A percentile compares a stretch with the other conserved stretches of the same genome.
Evolutionary conservation across 75 land plant genomes (phyloP).

Genomic region (Pinus taeda): DNA sequence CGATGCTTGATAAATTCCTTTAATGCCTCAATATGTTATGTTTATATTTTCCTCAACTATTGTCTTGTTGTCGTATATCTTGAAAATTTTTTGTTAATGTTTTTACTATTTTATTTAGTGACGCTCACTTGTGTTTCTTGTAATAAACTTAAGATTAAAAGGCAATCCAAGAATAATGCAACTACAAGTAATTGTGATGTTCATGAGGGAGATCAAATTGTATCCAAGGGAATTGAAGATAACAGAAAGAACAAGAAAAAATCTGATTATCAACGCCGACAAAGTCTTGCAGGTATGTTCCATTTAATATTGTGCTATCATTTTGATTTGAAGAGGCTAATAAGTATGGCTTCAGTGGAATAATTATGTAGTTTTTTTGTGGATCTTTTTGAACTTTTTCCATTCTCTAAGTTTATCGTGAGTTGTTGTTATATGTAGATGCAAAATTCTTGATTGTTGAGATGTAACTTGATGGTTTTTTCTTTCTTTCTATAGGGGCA

Average conservation of each 20-base stretch:
- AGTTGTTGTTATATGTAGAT: neutral
- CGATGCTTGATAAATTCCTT: neutral
- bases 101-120: neutral
- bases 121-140: neutral
- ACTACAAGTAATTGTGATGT: neutral
- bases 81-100: neutral
- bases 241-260: neutral
- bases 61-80: neutral
- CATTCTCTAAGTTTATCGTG: neutral
- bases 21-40: neutral
- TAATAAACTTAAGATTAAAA: neutral
- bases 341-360: neutral
- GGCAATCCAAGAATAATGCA: neutral
- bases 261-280: constrained; percentile 3
- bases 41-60: neutral
- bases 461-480: neutral
- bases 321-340: neutral
- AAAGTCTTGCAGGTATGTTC: constrained; percentile 9
- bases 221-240: neutral
- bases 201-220: neutral
- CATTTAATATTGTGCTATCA: too few relatives aligned
- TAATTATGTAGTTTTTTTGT: neutral
- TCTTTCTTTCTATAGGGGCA: constrained; percentile 27
- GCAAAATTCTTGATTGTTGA: neutral
- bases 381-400: neutral